Conservation (phyloP, 2,329 filamentous ascomycete species). For the Ploettnerulaceae sp. region DNA sequence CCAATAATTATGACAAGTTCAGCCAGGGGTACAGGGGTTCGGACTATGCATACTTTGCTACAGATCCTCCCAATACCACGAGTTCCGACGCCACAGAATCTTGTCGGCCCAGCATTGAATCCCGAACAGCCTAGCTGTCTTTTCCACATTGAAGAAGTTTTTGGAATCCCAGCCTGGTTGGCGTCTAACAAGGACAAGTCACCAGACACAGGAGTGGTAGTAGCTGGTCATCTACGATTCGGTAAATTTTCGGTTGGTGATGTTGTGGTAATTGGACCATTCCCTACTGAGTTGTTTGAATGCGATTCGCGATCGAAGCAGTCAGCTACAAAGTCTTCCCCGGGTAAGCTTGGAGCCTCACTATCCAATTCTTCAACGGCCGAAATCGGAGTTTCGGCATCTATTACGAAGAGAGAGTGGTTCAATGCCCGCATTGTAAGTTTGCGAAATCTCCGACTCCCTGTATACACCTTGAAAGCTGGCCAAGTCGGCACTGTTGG, state of each 20-base stretch:
- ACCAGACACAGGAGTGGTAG: constrained; percentile 59
- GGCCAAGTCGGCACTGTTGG: constrained; percentile 91
- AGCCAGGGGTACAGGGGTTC: constrained; percentile 77
- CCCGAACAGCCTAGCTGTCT: constrained; percentile 58
- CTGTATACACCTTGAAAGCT: constrained; percentile 67
- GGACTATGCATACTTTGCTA: constrained; percentile 75
- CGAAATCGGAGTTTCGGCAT: constrained; percentile 49
- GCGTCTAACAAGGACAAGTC: constrained; percentile 38
- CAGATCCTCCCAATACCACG: constrained; percentile 67
- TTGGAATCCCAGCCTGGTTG: constrained; percentile 61
- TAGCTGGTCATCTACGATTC: constrained; percentile 80
- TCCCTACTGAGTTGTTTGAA: constrained; percentile 52
- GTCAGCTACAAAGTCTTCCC: constrained; percentile 41
- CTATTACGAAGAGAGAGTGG: constrained; percentile 64
- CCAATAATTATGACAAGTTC: constrained; percentile 87
- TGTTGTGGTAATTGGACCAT: constrained; percentile 73
- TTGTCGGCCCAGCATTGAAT: constrained; percentile 48
- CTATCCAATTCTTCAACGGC: constrained; percentile 49
- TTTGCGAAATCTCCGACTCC: constrained; percentile 79
- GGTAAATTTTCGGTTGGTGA: constrained; percentile 76
- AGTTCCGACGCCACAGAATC: constrained; percentile 48
- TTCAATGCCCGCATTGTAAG: constrained; percentile 75
- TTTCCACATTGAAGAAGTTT: constrained; percentile 90
- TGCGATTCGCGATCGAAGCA: constrained; percentile 29
- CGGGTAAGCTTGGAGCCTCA: constrained; percentile 42